Conservation (phyloP, 2,329 filamentous ascomycete species). For the Epichloe brachyelytri region DNA sequence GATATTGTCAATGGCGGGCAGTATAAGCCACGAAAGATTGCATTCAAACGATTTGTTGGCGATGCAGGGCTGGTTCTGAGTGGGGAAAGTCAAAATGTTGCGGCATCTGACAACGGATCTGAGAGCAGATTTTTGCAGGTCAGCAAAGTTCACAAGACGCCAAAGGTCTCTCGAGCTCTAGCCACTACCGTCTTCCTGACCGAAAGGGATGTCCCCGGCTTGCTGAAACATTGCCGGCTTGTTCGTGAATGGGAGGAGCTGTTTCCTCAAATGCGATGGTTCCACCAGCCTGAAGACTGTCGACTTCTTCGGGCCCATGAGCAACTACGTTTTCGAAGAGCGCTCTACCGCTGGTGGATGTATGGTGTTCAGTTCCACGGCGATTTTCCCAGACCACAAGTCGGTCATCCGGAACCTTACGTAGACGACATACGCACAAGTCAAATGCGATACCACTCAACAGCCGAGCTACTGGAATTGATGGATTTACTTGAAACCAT, state of each 20-base stretch:
- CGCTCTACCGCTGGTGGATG: conserved; percentile 41
- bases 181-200: conserved; percentile 17
- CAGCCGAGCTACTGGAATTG: conserved; percentile 30
- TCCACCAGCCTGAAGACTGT: conserved; percentile 30
- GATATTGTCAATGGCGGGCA: conserved; percentile 22
- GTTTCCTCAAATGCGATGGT: conserved; percentile 33
- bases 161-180: not conserved
- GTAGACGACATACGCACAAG: conserved; percentile 28
- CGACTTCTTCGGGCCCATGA: conserved; percentile 31
- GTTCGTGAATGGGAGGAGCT: conserved; percentile 26
- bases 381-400: conserved; percentile 23
- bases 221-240: conserved; percentile 23
- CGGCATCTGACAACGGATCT: not conserved
- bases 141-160: conserved; percentile 3
- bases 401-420: conserved; percentile 24
- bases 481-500: conserved; percentile 32
- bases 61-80: conserved; percentile 18
- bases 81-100: not conserved
- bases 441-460: conserved; percentile 31
- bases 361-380: conserved; percentile 40
- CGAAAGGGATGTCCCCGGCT: conserved; percentile 18
- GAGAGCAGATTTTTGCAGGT: conserved; percentile 11
- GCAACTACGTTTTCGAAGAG: conserved; percentile 32
- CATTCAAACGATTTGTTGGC: conserved; percentile 24
- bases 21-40: conserved; percentile 26